Base-by-base conservation (phyloP, 352 stramenopile species). In the Pythium myriotylum region DNA sequence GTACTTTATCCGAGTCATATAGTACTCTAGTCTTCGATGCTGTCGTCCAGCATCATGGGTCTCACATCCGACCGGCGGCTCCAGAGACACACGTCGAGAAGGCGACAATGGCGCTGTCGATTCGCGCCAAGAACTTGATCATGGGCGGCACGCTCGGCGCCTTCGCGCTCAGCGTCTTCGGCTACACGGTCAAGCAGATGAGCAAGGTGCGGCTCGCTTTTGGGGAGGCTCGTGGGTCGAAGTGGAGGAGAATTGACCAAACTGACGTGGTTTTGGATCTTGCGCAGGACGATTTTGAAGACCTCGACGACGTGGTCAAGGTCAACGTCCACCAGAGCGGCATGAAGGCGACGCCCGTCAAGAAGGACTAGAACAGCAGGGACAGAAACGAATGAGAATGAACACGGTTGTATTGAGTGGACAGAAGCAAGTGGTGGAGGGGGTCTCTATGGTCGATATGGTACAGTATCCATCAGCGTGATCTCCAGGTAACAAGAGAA, bases 151-250 rank as follows among this genome's bases (percentile, higher is more conserved):
- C 73, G 41, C 83, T 94, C 33, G 77, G 67, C 40, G 75, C 76
- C 9, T 94, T 94, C 56, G 76, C 79, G 40, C 64, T 72, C 52
- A 64, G 79, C 27, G 73, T 94, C 49, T 94, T 92, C 40, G 62
- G 67, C 24, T 94, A 94, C 70, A 92, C 84, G 29, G 80, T 94
- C 46, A 72, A 81, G 56, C 77, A 94, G 68, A 89, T 94, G 82
- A 88, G 74, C 68, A 84, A 85, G 70, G 84, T 94, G 67, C 49
- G 60, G 39, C 39, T 56, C 27, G 19, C 33, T 39, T 47, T 42
- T 6, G 27, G 12, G 35, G n/a, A n/a, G n/a, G n/a, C n/a, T n/a
- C n/a, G n/a, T n/a, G n/a, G n/a, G n/a, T n/a, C n/a, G n/a, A n/a
- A n/a, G n/a, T n/a, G n/a, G n/a, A n/a, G n/a, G n/a, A n/a, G n/a